Evolutionary conservation across 1,284 basidiomycete genomes (phyloP), one percentile per base, ranked within the genome.

Genomic region (Lignosus rhinocerotis): DNA sequence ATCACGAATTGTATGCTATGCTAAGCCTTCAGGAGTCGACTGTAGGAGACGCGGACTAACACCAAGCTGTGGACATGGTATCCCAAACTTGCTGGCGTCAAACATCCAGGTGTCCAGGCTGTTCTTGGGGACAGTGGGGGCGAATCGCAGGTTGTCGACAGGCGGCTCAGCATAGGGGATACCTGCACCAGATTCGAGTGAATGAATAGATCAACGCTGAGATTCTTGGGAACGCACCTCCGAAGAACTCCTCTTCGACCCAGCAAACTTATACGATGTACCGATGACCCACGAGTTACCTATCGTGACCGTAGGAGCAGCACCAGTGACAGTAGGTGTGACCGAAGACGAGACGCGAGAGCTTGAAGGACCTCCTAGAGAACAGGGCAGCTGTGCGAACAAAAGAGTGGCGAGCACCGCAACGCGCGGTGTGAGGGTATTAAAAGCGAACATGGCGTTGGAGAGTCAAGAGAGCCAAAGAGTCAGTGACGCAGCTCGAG

Each of bases 161-260:
- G 72, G 71, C 19, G 71, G 67, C 42, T 68, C 54, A n/a, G 71
- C 71, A 42, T 65, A 73, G 0, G 72, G 72, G 17, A 75, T 72
- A 9, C 68, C 70, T 72, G 52, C 14, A 43, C n/a, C 10, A 16
- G 16, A 39, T 14, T n/a, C 1, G 36, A 39, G 36, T 39, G 14
- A 39, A n/a, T 14, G n/a, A 1, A 8, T 14, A 5, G 8, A 14
- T 14, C 36, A n/a, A 14, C 36, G 36, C 6, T 12, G 36, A 39
- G 36, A 14, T 14, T 6, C 14, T 14, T 14, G 36, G 12, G 36
- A 6, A 39, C 36, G 7, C n/a, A 39, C 36, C 36, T 39, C 36
- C 36, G 11, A 39, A 39, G 36, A 39, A 39, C 14, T 39, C 36
- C 9, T 38, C 36, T 11, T 38, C 36, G 36, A 38, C 10, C 36